A percentile compares a stretch with the other conserved stretches of the same genome.
phyloP scores from a whole-genome alignment of 2,329 filamentous ascomycete species.

The Thelonectria olida region DNA sequence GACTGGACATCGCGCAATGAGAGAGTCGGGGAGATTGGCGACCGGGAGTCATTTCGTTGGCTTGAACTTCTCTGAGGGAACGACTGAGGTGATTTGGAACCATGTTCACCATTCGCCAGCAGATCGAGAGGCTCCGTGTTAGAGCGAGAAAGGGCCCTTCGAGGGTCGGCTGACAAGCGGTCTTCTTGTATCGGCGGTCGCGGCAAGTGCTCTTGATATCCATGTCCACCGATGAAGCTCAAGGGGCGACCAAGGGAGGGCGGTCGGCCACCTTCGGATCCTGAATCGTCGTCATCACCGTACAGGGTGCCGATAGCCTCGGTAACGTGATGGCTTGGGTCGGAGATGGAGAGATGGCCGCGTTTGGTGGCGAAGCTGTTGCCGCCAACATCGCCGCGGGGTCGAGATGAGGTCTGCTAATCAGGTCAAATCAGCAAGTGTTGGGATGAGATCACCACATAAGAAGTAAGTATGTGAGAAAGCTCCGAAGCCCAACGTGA shows the following conservation, averaged over 20 bases:
- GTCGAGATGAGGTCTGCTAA: constrained; percentile 65
- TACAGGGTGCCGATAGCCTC: constrained; percentile 94
- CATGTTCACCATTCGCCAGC: constrained; percentile 45
- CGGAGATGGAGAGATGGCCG: constrained; percentile 76
- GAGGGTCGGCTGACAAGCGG: constrained; percentile 47
- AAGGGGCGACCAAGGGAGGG: constrained; percentile 45
- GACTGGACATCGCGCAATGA: constrained; percentile 64
- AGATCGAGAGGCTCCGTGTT: constrained; percentile 53
- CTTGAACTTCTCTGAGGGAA: constrained; percentile 50
- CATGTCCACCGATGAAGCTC: constrained; percentile 73
- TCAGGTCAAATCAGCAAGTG: constrained; percentile 34
- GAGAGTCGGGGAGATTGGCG: constrained; percentile 61
- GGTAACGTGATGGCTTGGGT: constrained; percentile 92
- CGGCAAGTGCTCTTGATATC: constrained; percentile 62
- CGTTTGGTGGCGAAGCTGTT: constrained; percentile 67
- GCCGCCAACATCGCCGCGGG: constrained; percentile 63
- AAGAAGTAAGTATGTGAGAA: not conserved
- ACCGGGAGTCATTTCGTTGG: constrained; percentile 52
- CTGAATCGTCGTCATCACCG: constrained; percentile 75
- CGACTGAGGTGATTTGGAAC: constrained; percentile 55
- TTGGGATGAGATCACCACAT: constrained; percentile 25
- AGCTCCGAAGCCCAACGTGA: not conserved
- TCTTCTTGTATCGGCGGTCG: constrained; percentile 43
- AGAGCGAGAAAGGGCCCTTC: constrained; percentile 55
- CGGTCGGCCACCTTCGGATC: constrained; percentile 67